Base-by-base conservation (phyloP, 495 filamentous ascomycete species). In the Penicillium egyptiacum region DNA sequence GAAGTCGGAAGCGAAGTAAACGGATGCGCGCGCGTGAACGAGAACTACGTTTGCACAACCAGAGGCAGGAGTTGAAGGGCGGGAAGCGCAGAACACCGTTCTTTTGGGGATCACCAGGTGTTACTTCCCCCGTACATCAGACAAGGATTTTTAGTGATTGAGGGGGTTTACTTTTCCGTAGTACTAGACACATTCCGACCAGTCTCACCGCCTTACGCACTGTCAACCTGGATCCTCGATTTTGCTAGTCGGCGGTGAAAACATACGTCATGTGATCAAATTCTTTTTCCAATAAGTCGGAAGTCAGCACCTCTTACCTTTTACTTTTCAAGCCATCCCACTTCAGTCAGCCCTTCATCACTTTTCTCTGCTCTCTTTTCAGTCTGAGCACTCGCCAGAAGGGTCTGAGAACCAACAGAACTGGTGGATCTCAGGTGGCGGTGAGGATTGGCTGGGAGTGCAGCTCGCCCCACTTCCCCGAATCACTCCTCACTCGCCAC, bases 401-500 rank as follows among this genome's bases (percentile, higher is more conserved):
- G 41, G 41, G 6, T 43, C n/a, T 14, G 19, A 43, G 23, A 43
- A 43, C 41, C 41, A 43, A 11, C 41, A 40, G 37, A 17, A 25
- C 41, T 3, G 1, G 41, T 12, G 41, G 41, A 43, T 43, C 19
- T 43, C 41, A 43, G 41, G 11, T 43, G 41, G 41, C 41, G 41
- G 41, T 43, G 39, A 17, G 39, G 41, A 43, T 43, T 43, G 41
- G 41, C 41, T 43, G 19, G 41, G 41, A 43, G 41, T 43, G 20
- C 41, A 43, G 41, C 41, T 43, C 41, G 19, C 3, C n/a, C 41
- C 41, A n/a, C n/a, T n/a, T n/a, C n/a, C n/a, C n/a, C n/a, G n/a
- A n/a, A n/a, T n/a, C n/a, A 43, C 41, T 43, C 41, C 41, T 43
- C 41, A 43, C 41, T 11, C 35, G 35, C 35, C n/a, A 43, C 41